Conservation (phyloP, 108 stramenopile species). For the Cyclostephanos tholiformis region DNA sequence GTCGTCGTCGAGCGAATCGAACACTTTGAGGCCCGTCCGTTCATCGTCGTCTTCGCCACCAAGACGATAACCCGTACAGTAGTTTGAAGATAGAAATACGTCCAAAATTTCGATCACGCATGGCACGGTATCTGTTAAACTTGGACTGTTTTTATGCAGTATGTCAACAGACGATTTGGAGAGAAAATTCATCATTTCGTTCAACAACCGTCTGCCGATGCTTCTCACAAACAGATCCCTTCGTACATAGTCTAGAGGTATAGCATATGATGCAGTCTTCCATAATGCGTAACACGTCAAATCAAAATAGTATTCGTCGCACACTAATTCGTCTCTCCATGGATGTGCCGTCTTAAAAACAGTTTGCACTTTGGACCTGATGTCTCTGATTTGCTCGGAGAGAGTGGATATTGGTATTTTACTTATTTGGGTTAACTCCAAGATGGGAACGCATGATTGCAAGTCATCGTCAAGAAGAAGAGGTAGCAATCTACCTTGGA, state of each 20-base stretch:
- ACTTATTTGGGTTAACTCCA: constrained; percentile 28
- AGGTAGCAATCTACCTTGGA: constrained; percentile 50
- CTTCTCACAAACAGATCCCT: constrained; percentile 68
- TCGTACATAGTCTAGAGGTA: constrained; percentile 55
- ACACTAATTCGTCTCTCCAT: constrained; percentile 59
- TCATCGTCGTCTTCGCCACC: constrained; percentile 50
- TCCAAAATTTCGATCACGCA: constrained; percentile 55
- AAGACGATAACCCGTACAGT: constrained; percentile 50
- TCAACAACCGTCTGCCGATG: constrained; percentile 51
- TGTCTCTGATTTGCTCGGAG: constrained; percentile 20
- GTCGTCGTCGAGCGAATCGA: constrained; percentile 85
- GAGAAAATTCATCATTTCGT: constrained; percentile 33
- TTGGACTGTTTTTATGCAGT: constrained; percentile 8
- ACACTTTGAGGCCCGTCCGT: constrained; percentile 38
- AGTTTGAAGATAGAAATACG: constrained; percentile 50
- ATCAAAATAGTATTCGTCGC: constrained; percentile 86
- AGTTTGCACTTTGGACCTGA: constrained; percentile 47
- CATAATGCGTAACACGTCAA: constrained; percentile 79
- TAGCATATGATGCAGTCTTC: constrained; percentile 65
- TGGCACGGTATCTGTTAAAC: constrained; percentile 56
- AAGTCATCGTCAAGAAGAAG: constrained; percentile 57
- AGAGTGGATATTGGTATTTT: constrained; percentile 22
- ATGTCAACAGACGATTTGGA: constrained; percentile 23
- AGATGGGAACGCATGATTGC: constrained; percentile 47
- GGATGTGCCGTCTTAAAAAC: constrained; percentile 58